These are phyloP conservation scores for Nothomitra cinnamomea DNA, from an alignment of 2,329 filamentous ascomycete genomes.

Conservation along the genomic window DNA sequence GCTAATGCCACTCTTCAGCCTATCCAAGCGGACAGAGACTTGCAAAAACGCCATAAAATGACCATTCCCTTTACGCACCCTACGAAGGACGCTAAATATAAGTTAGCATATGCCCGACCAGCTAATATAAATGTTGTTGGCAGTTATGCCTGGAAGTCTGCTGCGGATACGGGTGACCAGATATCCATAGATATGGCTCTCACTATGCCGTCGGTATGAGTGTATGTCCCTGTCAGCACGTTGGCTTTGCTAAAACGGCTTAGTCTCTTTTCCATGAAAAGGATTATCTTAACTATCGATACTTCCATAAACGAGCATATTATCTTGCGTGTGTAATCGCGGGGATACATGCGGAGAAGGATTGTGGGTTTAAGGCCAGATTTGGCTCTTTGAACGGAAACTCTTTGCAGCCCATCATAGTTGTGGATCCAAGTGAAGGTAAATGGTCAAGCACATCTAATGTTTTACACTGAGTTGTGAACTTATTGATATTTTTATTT, in stretches of 20 bases:
- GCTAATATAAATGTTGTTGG: constrained; percentile 72
- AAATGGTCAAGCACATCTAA: constrained; percentile 10
- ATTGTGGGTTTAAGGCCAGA: constrained; percentile 35
- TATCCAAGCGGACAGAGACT: constrained; percentile 46
- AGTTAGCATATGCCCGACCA: constrained; percentile 61
- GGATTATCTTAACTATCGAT: constrained; percentile 82
- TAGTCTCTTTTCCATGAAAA: constrained; percentile 61
- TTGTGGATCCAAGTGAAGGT: constrained; percentile 22
- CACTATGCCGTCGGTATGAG: constrained; percentile 49
- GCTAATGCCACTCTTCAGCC: constrained; percentile 32
- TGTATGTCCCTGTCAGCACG: background rate
- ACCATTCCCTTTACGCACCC: constrained; percentile 76
- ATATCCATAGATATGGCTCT: constrained; percentile 67
- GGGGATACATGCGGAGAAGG: constrained; percentile 42
- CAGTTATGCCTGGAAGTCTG: constrained; percentile 64
- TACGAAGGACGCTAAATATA: constrained; percentile 60
- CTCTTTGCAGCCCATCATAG: constrained; percentile 52
- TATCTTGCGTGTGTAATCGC: constrained; percentile 71
- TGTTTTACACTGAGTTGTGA: constrained; percentile 11
- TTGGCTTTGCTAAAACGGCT: background rate
- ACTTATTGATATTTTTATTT: constrained; percentile 11
- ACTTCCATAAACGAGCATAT: constrained; percentile 88
- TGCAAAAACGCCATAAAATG: constrained; percentile 49
- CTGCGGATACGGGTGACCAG: constrained; percentile 42
- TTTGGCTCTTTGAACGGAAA: constrained; percentile 60